Conservation (phyloP, 352 stramenopile genomes). For the Globisporangium uncinulatum region DNA sequence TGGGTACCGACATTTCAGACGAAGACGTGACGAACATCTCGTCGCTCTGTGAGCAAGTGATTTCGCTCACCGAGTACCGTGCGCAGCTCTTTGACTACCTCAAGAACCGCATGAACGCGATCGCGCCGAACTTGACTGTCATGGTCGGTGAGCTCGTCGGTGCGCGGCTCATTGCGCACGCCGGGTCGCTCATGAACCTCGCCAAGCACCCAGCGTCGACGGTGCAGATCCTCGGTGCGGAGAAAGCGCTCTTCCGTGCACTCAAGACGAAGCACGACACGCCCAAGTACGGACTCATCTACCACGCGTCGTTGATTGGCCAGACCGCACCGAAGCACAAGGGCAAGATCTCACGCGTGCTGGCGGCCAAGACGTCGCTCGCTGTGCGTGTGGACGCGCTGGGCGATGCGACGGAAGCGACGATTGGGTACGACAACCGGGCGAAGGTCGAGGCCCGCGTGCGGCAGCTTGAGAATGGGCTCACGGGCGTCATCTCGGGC, state of each 20-base stretch:
- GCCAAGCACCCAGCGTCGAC: constrained; percentile 99
- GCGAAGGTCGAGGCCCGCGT: constrained; percentile 98
- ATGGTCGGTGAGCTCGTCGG: constrained; percentile 99
- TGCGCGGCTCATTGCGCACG: constrained; percentile 98
- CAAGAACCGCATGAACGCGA: constrained; percentile 99
- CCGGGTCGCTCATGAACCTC: constrained; percentile 99
- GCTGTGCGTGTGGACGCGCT: constrained; percentile 99
- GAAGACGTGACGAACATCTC: constrained; percentile 98
- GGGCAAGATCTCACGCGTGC: constrained; percentile 98
- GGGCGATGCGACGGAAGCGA: constrained; percentile 93
- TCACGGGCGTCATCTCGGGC: constrained; percentile 74
- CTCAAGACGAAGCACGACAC: constrained; percentile 99
- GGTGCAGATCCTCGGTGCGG: constrained; percentile 98
- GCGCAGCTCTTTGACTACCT: constrained; percentile 99
- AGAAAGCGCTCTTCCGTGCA: constrained; percentile 99
- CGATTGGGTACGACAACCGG: constrained; percentile 96
- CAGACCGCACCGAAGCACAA: constrained; percentile 99
- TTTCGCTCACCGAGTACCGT: constrained; percentile 86
- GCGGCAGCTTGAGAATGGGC: constrained; percentile 95
- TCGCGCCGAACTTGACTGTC: constrained; percentile 99
- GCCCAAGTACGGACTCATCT: constrained; percentile 99
- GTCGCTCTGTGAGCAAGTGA: constrained; percentile 89
- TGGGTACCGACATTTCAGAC: constrained; percentile 99
- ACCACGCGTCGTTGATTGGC: constrained; percentile 99
- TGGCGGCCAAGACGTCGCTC: constrained; percentile 98